These are phyloP conservation scores for Cyclotella kingstonii DNA, from an alignment of 108 stramenopile genomes.

Conservation along the genomic window DNA sequence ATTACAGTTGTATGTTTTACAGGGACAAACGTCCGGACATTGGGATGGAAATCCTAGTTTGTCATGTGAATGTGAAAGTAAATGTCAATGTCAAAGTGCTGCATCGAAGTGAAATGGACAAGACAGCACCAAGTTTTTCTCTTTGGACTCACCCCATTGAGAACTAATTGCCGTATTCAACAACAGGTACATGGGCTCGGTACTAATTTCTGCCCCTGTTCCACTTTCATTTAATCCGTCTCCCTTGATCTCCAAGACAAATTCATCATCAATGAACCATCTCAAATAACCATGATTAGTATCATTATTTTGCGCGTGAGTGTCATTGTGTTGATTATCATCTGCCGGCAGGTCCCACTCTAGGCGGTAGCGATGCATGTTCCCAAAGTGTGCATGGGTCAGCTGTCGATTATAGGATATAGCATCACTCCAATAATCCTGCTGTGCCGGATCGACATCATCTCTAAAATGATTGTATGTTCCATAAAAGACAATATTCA, in stretches of 20 bases:
- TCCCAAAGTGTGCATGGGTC: conserved; percentile 69
- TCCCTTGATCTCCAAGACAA: conserved; percentile 81
- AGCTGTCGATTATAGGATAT: conserved; percentile 89
- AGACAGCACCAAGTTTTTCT: neutral
- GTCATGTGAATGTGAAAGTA: neutral
- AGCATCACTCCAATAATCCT: conserved; percentile 94
- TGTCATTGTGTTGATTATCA: no score
- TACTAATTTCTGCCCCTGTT: conserved; percentile 83
- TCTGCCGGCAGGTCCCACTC: conserved; percentile 91
- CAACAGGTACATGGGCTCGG: conserved; percentile 91
- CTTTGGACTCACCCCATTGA: conserved; percentile 79
- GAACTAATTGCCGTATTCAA: conserved; percentile 93
- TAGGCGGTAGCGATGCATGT: conserved; percentile 86
- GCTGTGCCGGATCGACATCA: conserved; percentile 57
- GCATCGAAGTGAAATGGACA: neutral
- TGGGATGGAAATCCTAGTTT: conserved; percentile 58
- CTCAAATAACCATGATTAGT: conserved; percentile 64
- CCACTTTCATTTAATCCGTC: conserved; percentile 48
- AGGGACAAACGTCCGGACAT: conserved; percentile 73
- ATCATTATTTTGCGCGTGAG: conserved; percentile 31
- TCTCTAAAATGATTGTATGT: conserved; percentile 83
- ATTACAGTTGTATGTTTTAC: conserved; percentile 83
- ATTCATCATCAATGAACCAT: conserved; percentile 91
- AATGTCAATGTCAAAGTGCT: neutral
- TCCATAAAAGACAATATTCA: conserved; percentile 95